Conservation (phyloP, 176 grass and related monocot species). For the Musa acuminata region DNA sequence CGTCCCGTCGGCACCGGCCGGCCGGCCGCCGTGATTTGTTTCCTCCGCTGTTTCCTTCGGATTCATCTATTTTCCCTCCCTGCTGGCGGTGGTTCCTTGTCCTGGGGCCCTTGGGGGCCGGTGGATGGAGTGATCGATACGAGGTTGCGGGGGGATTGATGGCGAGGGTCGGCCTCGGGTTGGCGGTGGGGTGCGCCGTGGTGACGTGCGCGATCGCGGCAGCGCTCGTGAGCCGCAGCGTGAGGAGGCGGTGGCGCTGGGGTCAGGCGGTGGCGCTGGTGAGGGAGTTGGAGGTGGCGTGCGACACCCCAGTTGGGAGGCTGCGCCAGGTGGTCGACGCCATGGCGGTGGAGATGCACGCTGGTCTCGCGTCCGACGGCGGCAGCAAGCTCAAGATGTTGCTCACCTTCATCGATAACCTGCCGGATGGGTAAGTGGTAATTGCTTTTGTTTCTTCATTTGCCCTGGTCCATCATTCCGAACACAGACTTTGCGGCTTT, state of each 20-base stretch:
- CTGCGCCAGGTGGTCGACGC: slow-evolving; percentile 46
- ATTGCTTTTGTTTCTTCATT: not conserved
- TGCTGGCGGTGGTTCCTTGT: not conserved
- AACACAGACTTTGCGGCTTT: not conserved
- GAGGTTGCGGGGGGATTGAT: not conserved
- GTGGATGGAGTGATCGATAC: slow-evolving; percentile 1
- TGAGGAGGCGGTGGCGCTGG: slow-evolving; percentile 31
- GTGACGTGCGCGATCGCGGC: slow-evolving; percentile 36
- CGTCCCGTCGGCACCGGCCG: too few relatives aligned
- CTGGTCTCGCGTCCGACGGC: slow-evolving; percentile 43
- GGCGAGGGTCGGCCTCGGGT: slow-evolving; percentile 33
- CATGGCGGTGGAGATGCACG: slow-evolving; percentile 62
- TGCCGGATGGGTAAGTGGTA: slow-evolving; percentile 32
- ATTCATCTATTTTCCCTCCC: not conserved
- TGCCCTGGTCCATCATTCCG: not conserved
- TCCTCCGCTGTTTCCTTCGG: too few relatives aligned
- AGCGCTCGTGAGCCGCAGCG: slow-evolving; percentile 20
- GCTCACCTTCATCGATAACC: slow-evolving; percentile 50
- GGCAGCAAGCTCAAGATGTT: slow-evolving; percentile 67
- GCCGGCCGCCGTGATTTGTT: too few relatives aligned
- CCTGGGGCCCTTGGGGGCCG: not conserved
- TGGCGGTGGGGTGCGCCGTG: slow-evolving; percentile 27
- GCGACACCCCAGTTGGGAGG: slow-evolving; percentile 37
- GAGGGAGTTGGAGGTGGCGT: slow-evolving; percentile 41
- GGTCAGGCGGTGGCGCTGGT: slow-evolving; percentile 30